Percentiles rank a stretch among this genome's conserved stretches.
Evolutionary conservation across 129 eudicot genomes (phyloP).

Genomic region (Tagetes patula): DNA sequence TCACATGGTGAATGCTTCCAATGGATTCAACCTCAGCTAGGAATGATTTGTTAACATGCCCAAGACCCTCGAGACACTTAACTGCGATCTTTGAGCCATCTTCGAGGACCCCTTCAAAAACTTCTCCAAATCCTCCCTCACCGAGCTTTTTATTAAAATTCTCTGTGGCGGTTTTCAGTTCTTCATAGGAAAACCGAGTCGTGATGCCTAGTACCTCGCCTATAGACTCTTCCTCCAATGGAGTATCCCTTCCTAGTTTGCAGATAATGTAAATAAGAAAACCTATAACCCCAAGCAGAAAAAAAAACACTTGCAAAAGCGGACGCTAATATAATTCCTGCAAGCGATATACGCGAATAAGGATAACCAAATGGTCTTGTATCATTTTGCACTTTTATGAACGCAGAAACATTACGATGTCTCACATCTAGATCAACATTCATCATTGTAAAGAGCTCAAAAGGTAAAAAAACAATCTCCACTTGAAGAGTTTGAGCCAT

Average conservation of each 20-base stretch:
- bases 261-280: neutral
- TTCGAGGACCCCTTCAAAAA: neutral
- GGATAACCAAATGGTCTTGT: neutral
- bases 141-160: neutral
- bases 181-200: neutral
- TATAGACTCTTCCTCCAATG: neutral
- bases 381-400: neutral
- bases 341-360: neutral
- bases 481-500: neutral
- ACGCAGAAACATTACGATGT: neutral
- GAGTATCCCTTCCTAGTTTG: neutral
- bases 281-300: neutral
- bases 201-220: neutral
- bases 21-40: neutral
- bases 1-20: conserved; percentile 11
- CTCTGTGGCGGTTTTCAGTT: neutral
- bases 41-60: neutral
- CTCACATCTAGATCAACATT: neutral
- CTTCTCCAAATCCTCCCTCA: neutral
- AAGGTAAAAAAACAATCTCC: neutral
- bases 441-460: neutral
- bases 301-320: neutral
- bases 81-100: neutral
- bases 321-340: neutral
- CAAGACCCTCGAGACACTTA: neutral